Evolutionary conservation across 225 moss, liverwort and hornwort species (phyloP).

Genomic region (Pseudoscleropodium purum): DNA sequence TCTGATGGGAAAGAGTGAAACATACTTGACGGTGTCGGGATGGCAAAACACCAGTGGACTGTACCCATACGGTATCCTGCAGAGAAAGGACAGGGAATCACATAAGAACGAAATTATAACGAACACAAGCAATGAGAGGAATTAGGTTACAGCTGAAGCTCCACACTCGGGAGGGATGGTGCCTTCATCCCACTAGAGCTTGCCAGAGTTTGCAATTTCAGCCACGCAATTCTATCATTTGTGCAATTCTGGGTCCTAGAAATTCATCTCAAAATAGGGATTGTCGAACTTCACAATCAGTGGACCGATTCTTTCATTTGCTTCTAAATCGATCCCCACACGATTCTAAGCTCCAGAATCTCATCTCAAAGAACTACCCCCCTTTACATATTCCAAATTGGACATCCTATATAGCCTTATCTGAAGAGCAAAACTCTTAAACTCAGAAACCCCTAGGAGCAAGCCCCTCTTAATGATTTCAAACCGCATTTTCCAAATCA

Average conservation of each 20-base stretch:
- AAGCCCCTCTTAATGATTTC: not conserved
- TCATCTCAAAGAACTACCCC: not conserved
- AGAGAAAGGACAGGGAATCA: not conserved
- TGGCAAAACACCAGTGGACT: slow-evolving; percentile 55
- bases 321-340: not conserved
- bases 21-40: slow-evolving; percentile 47
- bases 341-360: not conserved
- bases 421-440: not conserved
- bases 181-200: not conserved
- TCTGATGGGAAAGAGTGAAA: not conserved
- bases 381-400: not conserved
- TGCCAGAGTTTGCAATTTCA: not conserved
- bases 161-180: not conserved
- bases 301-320: too few species aligned
- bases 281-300: not conserved
- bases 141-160: not conserved
- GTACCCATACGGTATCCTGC: slow-evolving; percentile 68
- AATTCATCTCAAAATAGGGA: not conserved
- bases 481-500: not conserved
- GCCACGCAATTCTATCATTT: not conserved
- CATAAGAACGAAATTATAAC: not conserved
- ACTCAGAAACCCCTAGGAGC: not conserved
- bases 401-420: not conserved
- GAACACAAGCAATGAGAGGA: not conserved
- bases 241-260: not conserved